Conservation (phyloP, 2,329 filamentous ascomycete species). For the Drechmeria coniospora region DNA sequence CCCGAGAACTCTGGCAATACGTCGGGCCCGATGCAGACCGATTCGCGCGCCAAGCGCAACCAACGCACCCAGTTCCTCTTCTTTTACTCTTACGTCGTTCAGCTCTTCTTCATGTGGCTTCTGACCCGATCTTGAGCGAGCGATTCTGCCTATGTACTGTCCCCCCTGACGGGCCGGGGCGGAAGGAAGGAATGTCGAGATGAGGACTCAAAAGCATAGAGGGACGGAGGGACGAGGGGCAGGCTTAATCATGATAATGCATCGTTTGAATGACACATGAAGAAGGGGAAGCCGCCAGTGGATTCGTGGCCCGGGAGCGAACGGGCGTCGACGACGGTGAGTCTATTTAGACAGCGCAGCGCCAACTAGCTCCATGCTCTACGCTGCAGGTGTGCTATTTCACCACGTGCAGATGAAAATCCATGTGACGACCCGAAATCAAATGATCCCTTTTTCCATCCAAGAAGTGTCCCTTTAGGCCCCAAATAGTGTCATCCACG, state of each 20-base stretch:
- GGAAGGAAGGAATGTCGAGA: neutral
- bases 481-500: too few relatives aligned
- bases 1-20: slow-evolving; percentile 61
- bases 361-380: too few relatives aligned
- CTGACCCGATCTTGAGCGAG: slow-evolving; percentile 28
- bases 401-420: too few relatives aligned
- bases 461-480: too few relatives aligned
- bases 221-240: neutral
- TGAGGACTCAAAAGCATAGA: neutral
- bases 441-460: too few relatives aligned
- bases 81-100: slow-evolving; percentile 85
- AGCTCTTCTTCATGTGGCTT: slow-evolving; percentile 88
- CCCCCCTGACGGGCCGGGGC: neutral
- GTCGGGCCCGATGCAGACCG: slow-evolving; percentile 48
- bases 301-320: neutral
- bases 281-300: neutral
- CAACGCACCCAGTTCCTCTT: slow-evolving; percentile 85
- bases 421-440: too few relatives aligned
- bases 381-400: too few relatives aligned
- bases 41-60: slow-evolving; percentile 73
- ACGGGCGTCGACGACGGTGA: neutral
- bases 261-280: neutral
- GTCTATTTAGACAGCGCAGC: too few relatives aligned
- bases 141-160: neutral
- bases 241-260: neutral